Evolutionary conservation across 805 yeast genomes (phyloP).

Genomic region (Zygotorulaspora sp.): DNA sequence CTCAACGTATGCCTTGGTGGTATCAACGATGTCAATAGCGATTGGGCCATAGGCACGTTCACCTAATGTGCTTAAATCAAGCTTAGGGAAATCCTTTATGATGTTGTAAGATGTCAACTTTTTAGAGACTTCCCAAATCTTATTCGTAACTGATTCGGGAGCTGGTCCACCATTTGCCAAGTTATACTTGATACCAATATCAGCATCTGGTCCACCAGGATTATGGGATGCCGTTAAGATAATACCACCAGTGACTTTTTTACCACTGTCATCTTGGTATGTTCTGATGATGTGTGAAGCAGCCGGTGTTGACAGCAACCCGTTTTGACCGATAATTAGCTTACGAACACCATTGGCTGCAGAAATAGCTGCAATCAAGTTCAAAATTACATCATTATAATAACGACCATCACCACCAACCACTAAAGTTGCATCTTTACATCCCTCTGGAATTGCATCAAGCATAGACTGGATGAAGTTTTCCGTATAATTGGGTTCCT

Average conservation of each 20-base stretch:
- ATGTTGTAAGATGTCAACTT: conserved; percentile 57
- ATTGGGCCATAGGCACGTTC: conserved; percentile 49
- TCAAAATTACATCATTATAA: conserved; percentile 78
- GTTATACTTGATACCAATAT: conserved; percentile 93
- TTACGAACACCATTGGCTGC: conserved; percentile 90
- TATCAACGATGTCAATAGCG: conserved; percentile 75
- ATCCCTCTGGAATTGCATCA: conserved; percentile 87
- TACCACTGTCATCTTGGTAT: conserved; percentile 33
- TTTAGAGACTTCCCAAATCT: conserved; percentile 69
- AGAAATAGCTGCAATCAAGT: conserved; percentile 73
- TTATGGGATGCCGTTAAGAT: conserved; percentile 94
- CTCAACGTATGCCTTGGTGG: conserved; percentile 70
- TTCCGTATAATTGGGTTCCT: conserved; percentile 74
- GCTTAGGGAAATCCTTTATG: conserved; percentile 49
- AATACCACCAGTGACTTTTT: conserved; percentile 83
- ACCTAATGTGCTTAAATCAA: conserved; percentile 64
- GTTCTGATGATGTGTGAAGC: conserved; percentile 89
- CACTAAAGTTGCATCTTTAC: conserved; percentile 66
- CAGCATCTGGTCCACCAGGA: conserved; percentile 93
- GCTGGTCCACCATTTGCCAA: conserved; percentile 97
- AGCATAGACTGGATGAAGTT: conserved; percentile 87
- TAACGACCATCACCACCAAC: conserved; percentile 97
- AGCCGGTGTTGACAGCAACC: conserved; percentile 91
- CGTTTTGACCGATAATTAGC: conserved; percentile 81
- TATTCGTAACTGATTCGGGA: conserved; percentile 91